Conservation (phyloP, 1,284 basidiomycete species). For the Anthracocystis panici-leucophaei region DNA sequence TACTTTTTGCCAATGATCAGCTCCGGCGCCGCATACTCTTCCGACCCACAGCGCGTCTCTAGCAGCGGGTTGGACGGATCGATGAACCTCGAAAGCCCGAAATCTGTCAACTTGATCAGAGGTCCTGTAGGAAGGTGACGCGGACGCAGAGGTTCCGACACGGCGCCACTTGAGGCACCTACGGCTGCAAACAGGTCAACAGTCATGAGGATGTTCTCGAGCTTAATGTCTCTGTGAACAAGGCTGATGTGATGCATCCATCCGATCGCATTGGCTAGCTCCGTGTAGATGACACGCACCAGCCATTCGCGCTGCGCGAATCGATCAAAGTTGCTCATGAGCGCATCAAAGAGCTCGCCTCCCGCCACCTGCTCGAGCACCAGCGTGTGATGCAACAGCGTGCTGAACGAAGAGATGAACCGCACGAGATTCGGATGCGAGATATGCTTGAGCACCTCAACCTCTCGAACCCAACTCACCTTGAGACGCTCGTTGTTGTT, state of each 20-base stretch:
- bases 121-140: constrained; percentile 72
- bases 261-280: constrained; percentile 82
- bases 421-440: constrained; percentile 85
- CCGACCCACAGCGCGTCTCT: constrained; percentile 88
- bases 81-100: constrained; percentile 88
- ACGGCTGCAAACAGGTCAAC: constrained; percentile 42
- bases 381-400: constrained; percentile 80
- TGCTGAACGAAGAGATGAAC: constrained; percentile 81
- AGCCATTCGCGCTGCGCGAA: constrained; percentile 74
- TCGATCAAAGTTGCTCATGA: constrained; percentile 77
- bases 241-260: constrained; percentile 91
- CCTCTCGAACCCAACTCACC: constrained; percentile 86
- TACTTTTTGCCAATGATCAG: constrained; percentile 83
- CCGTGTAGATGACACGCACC: constrained; percentile 81
- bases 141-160: constrained; percentile 37
- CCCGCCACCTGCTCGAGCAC: constrained; percentile 83
- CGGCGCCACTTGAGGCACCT: constrained; percentile 1
- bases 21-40: constrained; percentile 91
- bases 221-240: constrained; percentile 92
- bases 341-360: constrained; percentile 82
- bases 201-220: constrained; percentile 76
- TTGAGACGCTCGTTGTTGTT: constrained; percentile 78
- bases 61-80: constrained; percentile 78
- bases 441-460: constrained; percentile 87
- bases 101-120: constrained; percentile 88